Evolutionary conservation across 1,284 basidiomycete species (phyloP).

Genomic region (Ceraceosorus guamensis): DNA sequence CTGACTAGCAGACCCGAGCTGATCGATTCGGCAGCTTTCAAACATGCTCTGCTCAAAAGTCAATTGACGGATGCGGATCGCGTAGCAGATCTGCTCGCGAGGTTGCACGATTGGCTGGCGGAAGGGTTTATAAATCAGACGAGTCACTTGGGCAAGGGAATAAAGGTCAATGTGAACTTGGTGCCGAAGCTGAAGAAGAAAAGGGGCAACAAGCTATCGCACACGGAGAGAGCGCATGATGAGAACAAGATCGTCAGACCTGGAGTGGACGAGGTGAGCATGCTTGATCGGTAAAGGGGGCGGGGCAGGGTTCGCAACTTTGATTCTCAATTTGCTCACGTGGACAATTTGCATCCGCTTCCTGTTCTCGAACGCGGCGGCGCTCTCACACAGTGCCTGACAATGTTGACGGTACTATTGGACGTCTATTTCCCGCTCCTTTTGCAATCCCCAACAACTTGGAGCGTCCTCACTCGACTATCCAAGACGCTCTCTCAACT

Average conservation of each 20-base stretch:
- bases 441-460: conserved; percentile 18
- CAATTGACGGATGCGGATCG: background rate
- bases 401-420: conserved; percentile 24
- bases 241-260: background rate
- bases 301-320: background rate
- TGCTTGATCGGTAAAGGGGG: background rate
- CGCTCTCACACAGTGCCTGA: conserved; percentile 7
- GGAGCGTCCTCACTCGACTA: conserved; percentile 15
- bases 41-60: background rate
- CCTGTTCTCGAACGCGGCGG: background rate
- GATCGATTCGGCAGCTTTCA: background rate
- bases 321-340: background rate
- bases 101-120: too few relatives aligned
- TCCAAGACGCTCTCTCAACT: conserved; percentile 19
- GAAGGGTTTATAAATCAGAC: too few relatives aligned
- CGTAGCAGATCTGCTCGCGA: too few relatives aligned
- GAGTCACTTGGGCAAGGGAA: too few relatives aligned
- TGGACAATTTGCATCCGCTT: background rate
- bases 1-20: too few relatives aligned
- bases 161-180: too few relatives aligned
- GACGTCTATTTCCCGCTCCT: conserved; percentile 29
- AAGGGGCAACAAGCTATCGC: too few relatives aligned
- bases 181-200: too few relatives aligned
- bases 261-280: background rate
- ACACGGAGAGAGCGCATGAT: too few relatives aligned